Conservation (phyloP, 139 green algal genomes). For the Trebouxia sp. region DNA sequence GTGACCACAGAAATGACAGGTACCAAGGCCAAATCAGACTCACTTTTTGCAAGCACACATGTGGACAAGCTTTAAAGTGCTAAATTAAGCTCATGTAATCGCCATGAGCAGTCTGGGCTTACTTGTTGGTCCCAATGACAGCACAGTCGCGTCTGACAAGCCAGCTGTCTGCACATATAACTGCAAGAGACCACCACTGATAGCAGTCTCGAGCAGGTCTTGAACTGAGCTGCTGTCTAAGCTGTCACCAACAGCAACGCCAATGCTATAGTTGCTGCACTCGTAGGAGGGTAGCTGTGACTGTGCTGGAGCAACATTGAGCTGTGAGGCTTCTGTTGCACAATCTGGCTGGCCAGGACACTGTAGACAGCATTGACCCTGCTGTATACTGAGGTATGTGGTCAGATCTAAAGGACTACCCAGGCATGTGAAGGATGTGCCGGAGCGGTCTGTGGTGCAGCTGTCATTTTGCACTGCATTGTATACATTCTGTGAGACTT, state of each 20-base stretch:
- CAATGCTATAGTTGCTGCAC: not conserved
- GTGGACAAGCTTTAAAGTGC: no score
- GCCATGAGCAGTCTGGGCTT: not conserved
- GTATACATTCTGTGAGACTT: not conserved
- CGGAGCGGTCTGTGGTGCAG: not conserved
- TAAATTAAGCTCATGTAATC: no score
- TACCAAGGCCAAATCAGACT: no score
- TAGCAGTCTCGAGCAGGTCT: not conserved
- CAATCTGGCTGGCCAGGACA: constrained; percentile 14
- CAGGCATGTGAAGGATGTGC: not conserved
- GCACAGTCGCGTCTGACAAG: not conserved
- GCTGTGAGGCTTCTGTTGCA: not conserved
- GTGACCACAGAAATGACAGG: no score
- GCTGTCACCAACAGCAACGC: not conserved
- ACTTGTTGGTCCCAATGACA: not conserved
- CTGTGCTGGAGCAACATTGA: not conserved
- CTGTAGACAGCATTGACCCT: constrained; percentile 2
- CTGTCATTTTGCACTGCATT: not conserved
- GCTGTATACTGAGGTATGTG: constrained; percentile 5
- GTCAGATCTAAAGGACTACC: not conserved
- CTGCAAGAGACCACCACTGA: not conserved
- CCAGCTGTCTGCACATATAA: constrained; percentile 4
- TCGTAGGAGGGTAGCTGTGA: not conserved
- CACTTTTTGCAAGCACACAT: no score
- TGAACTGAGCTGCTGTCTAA: not conserved